Base-by-base conservation (phyloP, 805 yeast species). In the Yamadazyma akitaensis region DNA sequence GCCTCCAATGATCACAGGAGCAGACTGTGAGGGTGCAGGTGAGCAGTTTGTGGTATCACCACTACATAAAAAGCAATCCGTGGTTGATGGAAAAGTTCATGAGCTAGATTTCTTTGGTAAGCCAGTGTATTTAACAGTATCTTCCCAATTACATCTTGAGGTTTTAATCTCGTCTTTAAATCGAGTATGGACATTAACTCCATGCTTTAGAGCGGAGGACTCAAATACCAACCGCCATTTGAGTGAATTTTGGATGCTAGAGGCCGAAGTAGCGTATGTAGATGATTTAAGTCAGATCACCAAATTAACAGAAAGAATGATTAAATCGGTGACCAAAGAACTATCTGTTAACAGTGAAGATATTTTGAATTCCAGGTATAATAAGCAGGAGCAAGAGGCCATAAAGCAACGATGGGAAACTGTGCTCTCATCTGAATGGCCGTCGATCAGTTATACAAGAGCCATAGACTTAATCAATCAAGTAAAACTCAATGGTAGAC, bases 1-100 rank as follows among this genome's bases (percentile, higher is more conserved):
- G 21, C 96, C 98, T 2, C 99, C 99, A 7, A 56, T 92, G 11
- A 67, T 92, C 18, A 94, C 99, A 0, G 73, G 88, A 10, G 81
- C 95, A 1, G 99, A 94, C 62, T 92, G 98, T 61, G 99, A 94
- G 67, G 98, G 99, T 14, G 97, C 96, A 2, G 98, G 98, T 4
- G 98, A 94, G 60, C 79, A 87, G 51, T 94, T 94, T 54, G 68
- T 67, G 39, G 67, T 91, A 10, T 74, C 71, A 37, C 65, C 76
- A 1, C 31, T 49, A 30, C 34, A 44, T 31, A 33, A 46, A 11
- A 49, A 50, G 36, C 18, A 33, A 10, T 30, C 13, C 1, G 14
- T 26, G 1, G 60, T 58, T 5, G 53, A 38, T 43, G 51, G 57
- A 42, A 46, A 67, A 49, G 52, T 51, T 17, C 48, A 47, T 5